Evolutionary conservation across 1,284 basidiomycete genomes (phyloP).

Genomic region (Rhodotorula sp.): DNA sequence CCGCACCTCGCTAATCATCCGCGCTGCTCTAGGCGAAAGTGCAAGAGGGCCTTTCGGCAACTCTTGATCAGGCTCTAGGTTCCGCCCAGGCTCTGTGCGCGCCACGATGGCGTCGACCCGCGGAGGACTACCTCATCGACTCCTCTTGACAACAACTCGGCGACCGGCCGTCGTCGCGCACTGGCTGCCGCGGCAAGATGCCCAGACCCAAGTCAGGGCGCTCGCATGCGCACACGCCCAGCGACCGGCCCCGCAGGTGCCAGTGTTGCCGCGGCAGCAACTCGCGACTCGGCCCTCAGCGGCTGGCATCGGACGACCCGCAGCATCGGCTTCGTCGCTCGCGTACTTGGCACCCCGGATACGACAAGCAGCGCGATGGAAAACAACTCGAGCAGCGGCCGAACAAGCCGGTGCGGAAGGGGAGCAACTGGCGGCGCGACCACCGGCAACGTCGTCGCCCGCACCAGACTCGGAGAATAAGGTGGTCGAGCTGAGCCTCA

Average conservation of each 20-base stretch:
- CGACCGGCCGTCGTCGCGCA: background rate
- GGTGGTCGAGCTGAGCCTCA: background rate
- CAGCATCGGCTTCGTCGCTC: background rate
- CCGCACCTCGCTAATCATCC: too few species aligned
- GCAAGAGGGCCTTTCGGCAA: background rate
- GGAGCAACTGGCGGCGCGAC: background rate
- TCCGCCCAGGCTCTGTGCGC: background rate
- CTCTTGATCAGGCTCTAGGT: background rate
- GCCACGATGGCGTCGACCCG: background rate
- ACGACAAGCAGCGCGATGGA: conserved; percentile 15
- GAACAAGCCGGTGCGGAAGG: background rate
- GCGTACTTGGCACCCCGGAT: conserved; percentile 14
- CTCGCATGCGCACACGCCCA: background rate
- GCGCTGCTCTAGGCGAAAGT: too few species aligned
- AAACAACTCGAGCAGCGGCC: background rate
- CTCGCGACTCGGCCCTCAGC: too few species aligned
- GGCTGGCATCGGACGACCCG: too few species aligned
- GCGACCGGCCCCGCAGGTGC: too few species aligned
- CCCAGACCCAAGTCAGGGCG: background rate
- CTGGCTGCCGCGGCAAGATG: background rate
- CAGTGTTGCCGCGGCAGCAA: too few species aligned
- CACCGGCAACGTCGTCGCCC: background rate
- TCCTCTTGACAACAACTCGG: background rate
- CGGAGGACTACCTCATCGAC: background rate
- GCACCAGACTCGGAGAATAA: background rate